These are phyloP conservation scores for Colletotrichum sublineola DNA, from an alignment of 2,329 filamentous ascomycete species.

Conservation along the genomic window DNA sequence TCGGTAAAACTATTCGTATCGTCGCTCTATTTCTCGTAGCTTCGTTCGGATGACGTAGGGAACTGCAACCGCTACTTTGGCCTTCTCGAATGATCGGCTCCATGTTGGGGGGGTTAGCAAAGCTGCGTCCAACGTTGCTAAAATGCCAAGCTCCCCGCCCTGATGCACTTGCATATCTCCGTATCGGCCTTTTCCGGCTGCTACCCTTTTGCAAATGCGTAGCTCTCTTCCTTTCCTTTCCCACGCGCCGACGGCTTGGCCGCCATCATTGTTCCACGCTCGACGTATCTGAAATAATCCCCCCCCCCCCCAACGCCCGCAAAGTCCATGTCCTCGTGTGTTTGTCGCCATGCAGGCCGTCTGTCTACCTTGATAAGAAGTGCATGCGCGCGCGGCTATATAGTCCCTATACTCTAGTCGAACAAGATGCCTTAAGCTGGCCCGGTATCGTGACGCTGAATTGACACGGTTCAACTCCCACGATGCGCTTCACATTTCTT, in stretches of 20 bases:
- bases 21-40: neutral
- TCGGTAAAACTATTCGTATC: no score
- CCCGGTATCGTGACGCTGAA: neutral
- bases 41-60: no score
- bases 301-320: neutral
- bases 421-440: neutral
- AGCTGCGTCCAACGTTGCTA: neutral
- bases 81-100: neutral
- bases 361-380: neutral
- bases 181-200: neutral
- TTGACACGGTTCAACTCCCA: neutral
- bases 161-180: no score
- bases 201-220: conserved; percentile 13
- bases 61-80: no score
- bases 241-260: neutral
- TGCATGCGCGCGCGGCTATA: neutral
- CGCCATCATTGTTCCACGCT: neutral
- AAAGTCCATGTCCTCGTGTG: neutral
- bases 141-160: no score
- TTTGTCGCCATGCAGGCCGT: neutral
- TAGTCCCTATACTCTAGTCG: accelerated
- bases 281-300: no score
- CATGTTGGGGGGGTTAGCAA: neutral
- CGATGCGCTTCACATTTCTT: conserved; percentile 12
- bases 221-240: conserved; percentile 2